phyloP scores from a whole-genome alignment of 352 stramenopile genomes.

The Globisporangium carolinianum region DNA sequence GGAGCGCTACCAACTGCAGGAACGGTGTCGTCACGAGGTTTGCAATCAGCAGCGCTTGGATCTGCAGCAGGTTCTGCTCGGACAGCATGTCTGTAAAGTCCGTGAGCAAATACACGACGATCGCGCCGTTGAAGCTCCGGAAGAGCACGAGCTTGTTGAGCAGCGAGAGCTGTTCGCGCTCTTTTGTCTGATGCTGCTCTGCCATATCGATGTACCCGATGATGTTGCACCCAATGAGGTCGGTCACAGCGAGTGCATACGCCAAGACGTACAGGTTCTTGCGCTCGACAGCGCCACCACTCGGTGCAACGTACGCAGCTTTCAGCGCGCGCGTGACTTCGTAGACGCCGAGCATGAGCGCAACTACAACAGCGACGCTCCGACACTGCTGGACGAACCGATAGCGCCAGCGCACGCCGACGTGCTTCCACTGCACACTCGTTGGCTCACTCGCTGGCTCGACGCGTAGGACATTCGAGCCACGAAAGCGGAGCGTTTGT shows the following conservation, averaged over 20 bases:
- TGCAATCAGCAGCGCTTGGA: constrained; percentile 70
- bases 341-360: constrained; percentile 52
- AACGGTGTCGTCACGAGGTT: constrained; percentile 67
- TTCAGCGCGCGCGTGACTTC: constrained; percentile 36
- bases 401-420: constrained; percentile 30
- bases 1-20: constrained; percentile 53
- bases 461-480: constrained; percentile 59
- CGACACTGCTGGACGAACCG: constrained; percentile 37
- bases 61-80: constrained; percentile 62
- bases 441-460: constrained; percentile 58
- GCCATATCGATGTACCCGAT: constrained; percentile 50
- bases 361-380: constrained; percentile 35
- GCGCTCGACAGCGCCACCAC: constrained; percentile 3
- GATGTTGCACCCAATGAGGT: constrained; percentile 58
- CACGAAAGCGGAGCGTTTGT: constrained; percentile 44
- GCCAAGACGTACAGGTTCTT: constrained; percentile 47
- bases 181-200: constrained; percentile 56
- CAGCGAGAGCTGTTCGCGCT: constrained; percentile 62
- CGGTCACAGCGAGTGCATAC: constrained; percentile 38
- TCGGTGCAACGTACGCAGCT: constrained; percentile 20
- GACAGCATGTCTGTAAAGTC: constrained; percentile 61
- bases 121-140: constrained; percentile 60
- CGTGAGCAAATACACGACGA: constrained; percentile 75
- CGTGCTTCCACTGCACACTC: constrained; percentile 65
- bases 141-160: constrained; percentile 80